Base-by-base conservation (phyloP, 352 stramenopile genomes). In the Globisporangium paddicum region DNA sequence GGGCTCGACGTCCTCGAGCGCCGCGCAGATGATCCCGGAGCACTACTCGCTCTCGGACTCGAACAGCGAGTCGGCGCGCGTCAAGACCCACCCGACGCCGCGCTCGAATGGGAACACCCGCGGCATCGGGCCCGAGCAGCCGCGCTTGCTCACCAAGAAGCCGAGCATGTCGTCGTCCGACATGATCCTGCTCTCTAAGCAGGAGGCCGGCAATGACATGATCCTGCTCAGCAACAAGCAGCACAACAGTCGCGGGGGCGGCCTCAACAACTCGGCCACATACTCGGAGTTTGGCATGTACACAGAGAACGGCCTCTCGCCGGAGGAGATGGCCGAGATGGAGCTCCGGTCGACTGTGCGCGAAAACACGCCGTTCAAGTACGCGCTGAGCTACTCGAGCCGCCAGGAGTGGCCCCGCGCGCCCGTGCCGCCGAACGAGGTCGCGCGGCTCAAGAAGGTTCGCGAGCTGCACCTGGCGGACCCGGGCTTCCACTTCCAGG, bases 361-460 rank as follows among this genome's bases (percentile, higher is more conserved):
- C 10, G 68, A 89, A 45, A 94, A 94, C 59, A 90, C 84, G 13
- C 61, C 77, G 44, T 94, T 91, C 72, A 73, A 73, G 48, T 94
- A 94, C 59, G 85, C 82, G 19, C 70, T 94, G 5, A 91, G 64
- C 66, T 94, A 94, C 67, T 87, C 75, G 58, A 87, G 69, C 35
- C 81, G 82, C 16, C 82, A 94, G 55, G 81, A 90, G 5, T 94
- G 85, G 85, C 85, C 85, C 3, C 89, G 90, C 63, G 82, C 85
- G 5, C 85, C 85, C 2, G 45, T 94, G 50, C 85, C 85, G 6
- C 55, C 69, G 46, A 82, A 93, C 54, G 85, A 94, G 52, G 58
- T 65, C 0, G 63, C 71, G 7, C 79, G 85, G 5, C 78, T 94
- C 18, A 68, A 77, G 57, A 89, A 87, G 45, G 85, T 94, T 35